Evolutionary conservation across 176 grass and related monocot species (phyloP).

Genomic region (Zea mays): DNA sequence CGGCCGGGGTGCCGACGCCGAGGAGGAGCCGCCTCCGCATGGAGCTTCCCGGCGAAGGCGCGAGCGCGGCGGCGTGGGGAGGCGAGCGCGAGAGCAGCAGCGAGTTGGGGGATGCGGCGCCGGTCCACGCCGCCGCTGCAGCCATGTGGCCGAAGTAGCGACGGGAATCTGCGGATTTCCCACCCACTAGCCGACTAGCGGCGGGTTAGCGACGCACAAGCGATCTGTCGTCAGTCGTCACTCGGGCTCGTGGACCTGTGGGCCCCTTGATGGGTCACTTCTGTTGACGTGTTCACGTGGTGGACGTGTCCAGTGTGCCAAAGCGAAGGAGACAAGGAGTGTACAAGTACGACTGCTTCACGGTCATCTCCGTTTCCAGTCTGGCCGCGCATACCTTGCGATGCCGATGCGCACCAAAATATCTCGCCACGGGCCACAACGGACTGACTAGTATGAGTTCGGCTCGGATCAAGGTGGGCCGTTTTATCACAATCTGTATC

Average conservation of each 20-base stretch:
- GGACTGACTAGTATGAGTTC: no score
- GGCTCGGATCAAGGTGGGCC: no score
- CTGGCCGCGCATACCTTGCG: no score
- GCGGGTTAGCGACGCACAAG: background rate
- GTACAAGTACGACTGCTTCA: no score
- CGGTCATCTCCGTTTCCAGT: no score
- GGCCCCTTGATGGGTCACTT: background rate
- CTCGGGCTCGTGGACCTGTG: background rate
- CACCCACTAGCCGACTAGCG: background rate
- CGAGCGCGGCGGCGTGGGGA: no score
- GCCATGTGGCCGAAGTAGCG: constrained; percentile 7
- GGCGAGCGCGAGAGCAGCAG: constrained; percentile 25
- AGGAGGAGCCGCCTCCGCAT: constrained; percentile 24
- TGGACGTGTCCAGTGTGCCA: background rate
- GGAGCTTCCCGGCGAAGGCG: constrained; percentile 3
- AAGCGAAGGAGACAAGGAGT: no score
- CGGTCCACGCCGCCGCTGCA: constrained; percentile 14
- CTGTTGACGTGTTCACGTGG: background rate
- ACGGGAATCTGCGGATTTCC: background rate
- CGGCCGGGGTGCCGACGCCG: constrained; percentile 30
- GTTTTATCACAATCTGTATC: no score
- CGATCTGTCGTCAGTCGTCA: background rate
- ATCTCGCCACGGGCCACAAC: no score
- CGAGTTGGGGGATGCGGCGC: constrained; percentile 8
- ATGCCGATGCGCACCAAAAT: no score